Base-by-base conservation (phyloP, 345 rosid genomes). In the Hevea brasiliensis region DNA sequence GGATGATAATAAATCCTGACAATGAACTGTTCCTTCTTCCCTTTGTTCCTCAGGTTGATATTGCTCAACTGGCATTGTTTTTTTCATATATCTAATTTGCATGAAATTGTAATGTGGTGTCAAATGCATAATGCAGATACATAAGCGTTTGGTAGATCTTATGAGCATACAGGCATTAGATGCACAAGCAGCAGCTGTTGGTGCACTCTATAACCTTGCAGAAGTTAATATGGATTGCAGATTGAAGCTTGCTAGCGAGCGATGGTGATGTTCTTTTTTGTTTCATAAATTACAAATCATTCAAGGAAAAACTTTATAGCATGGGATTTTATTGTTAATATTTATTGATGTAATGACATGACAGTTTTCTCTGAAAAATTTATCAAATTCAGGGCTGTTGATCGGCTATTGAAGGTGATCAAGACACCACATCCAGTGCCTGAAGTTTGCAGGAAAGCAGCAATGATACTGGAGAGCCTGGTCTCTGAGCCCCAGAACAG, bases 161-260 rank as follows among this genome's bases (percentile, higher is more conserved):
- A 68, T 95, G 85, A 95, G 94, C 88, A 72, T 81, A 44, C 94
- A 65, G 37, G 91, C 93, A 7, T 66, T 81, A 62, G 99, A 95
- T 80, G 93, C 99, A 29, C 99, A 95, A 87, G 98, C 97, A 15
- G 98, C 98, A 65, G 93, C 97, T 59, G 87, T 95, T 72, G 98
- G 99, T 21, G 99, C 99, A 26, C 90, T 95, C 21, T 92, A 95
- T 79, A 95, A 92, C 83, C 97, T 95, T 55, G 91, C 89, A 44
- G 99, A 95, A 74, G 93, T 92, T 67, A 91, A 92, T 78, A 84
- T 95, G 97, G 99, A 95, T 82, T 91, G 98, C 85, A 87, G 91
- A 82, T 80, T 95, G 87, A 95, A 95, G 91, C 98, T 95, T 59
- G 99, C 98, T 15, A 81, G 84, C 73, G 99, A 95, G 79, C 82